phyloP scores from a whole-genome alignment of 345 rosid species.

The Cardamine resedifolia region DNA sequence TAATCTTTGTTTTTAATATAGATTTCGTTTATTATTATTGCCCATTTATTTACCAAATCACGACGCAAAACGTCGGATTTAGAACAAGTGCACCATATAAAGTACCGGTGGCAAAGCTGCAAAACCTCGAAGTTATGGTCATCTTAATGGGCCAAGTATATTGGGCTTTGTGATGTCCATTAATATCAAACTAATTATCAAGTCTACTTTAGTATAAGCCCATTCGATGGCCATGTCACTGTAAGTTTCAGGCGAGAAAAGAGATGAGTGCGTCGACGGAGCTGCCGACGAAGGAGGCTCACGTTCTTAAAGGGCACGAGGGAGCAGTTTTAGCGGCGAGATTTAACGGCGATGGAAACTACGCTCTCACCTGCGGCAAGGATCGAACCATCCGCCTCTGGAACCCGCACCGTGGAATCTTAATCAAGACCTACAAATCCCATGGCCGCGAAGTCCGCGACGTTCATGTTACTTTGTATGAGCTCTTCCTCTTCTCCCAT shows the following conservation, averaged over 20 bases:
- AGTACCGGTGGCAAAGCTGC: neutral
- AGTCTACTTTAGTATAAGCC: slow-evolving; percentile 3
- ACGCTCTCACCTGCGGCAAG: slow-evolving; percentile 89
- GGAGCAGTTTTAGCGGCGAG: slow-evolving; percentile 85
- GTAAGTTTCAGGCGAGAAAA: slow-evolving; percentile 23
- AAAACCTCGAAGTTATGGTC: neutral
- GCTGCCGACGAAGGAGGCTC: slow-evolving; percentile 62
- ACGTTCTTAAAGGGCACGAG: slow-evolving; percentile 72
- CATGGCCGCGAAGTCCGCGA: slow-evolving; percentile 98
- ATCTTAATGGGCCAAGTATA: neutral
- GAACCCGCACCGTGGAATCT: slow-evolving; percentile 97
- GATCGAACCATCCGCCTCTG: slow-evolving; percentile 98
- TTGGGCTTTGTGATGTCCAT: slow-evolving; percentile 22
- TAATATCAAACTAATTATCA: neutral
- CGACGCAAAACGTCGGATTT: too few relatives aligned
- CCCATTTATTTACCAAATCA: too few relatives aligned
- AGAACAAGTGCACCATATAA: too few relatives aligned
- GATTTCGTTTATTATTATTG: too few relatives aligned
- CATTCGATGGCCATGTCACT: neutral
- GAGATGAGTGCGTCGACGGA: slow-evolving; percentile 52
- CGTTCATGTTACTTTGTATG: slow-evolving; percentile 86
- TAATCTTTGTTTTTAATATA: too few relatives aligned
- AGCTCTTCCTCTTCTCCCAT: neutral
- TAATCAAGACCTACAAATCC: slow-evolving; percentile 92
- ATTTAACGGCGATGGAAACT: slow-evolving; percentile 90